Percentiles rank a stretch among this genome's conserved stretches.
Evolutionary conservation across 1,284 basidiomycete species (phyloP).

Genomic region (Porodaedalea pini): DNA sequence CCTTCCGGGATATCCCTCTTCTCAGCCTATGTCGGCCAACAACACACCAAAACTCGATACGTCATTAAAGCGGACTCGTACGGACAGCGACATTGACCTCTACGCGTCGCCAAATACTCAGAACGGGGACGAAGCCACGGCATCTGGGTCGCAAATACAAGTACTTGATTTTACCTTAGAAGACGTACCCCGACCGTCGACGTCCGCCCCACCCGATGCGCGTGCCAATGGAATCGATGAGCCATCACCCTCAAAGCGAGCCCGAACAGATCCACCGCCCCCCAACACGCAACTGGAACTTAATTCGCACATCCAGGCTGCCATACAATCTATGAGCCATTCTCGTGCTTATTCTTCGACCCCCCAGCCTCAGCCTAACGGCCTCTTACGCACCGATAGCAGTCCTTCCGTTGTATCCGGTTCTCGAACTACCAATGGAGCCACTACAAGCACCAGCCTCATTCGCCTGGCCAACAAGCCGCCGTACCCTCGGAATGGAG

Average conservation of each 20-base stretch:
- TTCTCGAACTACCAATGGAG: slow-evolving; percentile 33
- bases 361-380: slow-evolving; percentile 24
- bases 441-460: slow-evolving; percentile 36
- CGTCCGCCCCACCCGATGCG: slow-evolving; percentile 36
- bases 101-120: not conserved
- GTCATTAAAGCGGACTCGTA: slow-evolving; percentile 18
- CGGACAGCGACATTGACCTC: slow-evolving; percentile 19
- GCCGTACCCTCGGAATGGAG: slow-evolving; percentile 50
- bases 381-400: slow-evolving; percentile 24
- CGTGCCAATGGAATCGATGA: slow-evolving; percentile 49
- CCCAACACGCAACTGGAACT: slow-evolving; percentile 32
- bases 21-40: slow-evolving; percentile 1
- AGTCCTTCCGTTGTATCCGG: slow-evolving; percentile 23
- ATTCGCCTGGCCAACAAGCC: slow-evolving; percentile 71
- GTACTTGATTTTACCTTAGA: slow-evolving; percentile 31
- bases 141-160: slow-evolving; percentile 24
- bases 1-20: slow-evolving; percentile 20
- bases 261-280: slow-evolving; percentile 47
- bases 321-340: slow-evolving; percentile 23
- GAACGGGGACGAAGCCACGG: not conserved
- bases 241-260: slow-evolving; percentile 62
- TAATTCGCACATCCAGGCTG: slow-evolving; percentile 21
- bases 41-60: not conserved
- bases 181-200: slow-evolving; percentile 46
- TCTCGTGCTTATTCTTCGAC: slow-evolving; percentile 19